A percentile compares a stretch with the other conserved stretches of the same genome.
Conservation (phyloP, 1,139 yeast species). For the Schizosaccharomyces versatilis region DNA sequence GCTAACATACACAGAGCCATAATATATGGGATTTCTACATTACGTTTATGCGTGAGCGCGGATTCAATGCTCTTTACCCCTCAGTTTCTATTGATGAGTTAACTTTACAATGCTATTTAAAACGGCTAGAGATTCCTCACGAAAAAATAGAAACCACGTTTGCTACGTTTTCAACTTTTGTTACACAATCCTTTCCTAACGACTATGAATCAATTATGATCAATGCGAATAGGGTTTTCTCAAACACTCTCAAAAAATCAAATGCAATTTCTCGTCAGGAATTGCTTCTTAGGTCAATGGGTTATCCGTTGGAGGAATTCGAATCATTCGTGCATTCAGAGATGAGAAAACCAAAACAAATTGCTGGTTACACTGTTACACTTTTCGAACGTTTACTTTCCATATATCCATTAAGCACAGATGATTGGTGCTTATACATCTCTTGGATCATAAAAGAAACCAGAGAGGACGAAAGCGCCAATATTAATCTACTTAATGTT, state of each 20-base stretch:
- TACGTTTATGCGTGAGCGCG: slow-evolving; percentile 13
- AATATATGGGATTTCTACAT: background rate
- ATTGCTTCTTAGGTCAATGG: background rate
- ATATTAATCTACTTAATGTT: background rate
- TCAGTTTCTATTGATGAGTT: too few relatives aligned
- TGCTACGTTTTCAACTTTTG: slow-evolving; percentile 25
- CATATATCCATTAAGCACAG: background rate
- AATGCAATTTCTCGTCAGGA: background rate
- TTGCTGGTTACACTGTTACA: background rate
- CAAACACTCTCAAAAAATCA: slow-evolving; percentile 16
- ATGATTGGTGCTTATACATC: background rate
- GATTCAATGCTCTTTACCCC: slow-evolving; percentile 6
- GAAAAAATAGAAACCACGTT: slow-evolving; percentile 24
- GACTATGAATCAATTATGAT: slow-evolving; percentile 25
- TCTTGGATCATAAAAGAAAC: background rate
- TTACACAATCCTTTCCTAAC: slow-evolving; percentile 18
- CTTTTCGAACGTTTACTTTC: background rate
- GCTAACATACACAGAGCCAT: background rate
- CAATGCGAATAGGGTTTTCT: slow-evolving; percentile 22
- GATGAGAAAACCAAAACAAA: background rate
- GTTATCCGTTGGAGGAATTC: background rate
- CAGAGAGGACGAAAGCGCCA: background rate
- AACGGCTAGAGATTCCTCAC: slow-evolving; percentile 27
- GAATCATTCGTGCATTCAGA: background rate
- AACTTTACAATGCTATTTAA: slow-evolving; percentile 16